Percentiles rank a stretch among this genome's conserved stretches.
These are phyloP conservation scores for Thelonectria discophora DNA, from an alignment of 2,329 filamentous ascomycete genomes.

Conservation along the genomic window DNA sequence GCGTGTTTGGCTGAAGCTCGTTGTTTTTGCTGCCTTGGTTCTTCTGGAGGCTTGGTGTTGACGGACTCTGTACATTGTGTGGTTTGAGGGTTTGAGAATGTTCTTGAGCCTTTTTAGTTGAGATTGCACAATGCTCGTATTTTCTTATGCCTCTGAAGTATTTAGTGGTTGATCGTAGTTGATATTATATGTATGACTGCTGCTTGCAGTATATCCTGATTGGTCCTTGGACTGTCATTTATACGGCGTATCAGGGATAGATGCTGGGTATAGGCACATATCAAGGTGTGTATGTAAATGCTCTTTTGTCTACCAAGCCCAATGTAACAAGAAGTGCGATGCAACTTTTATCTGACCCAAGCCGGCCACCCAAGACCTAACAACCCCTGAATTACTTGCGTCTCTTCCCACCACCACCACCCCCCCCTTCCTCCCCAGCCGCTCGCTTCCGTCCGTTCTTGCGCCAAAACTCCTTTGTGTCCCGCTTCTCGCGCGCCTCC, in stretches of 20 bases:
- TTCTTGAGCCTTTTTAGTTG: constrained; percentile 30
- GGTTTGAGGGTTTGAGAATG: constrained; percentile 30
- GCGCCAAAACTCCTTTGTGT: constrained; percentile 92
- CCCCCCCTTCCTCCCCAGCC: constrained; percentile 51
- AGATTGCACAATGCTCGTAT: constrained; percentile 38
- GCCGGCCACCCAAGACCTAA: constrained; percentile 1
- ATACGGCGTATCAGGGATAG: too few species aligned
- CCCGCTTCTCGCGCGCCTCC: constrained; percentile 84
- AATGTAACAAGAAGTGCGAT: constrained; percentile 36
- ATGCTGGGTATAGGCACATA: too few species aligned
- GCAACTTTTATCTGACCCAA: constrained; percentile 23
- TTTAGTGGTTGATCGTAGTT: too few species aligned
- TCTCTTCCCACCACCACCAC: constrained; percentile 48
- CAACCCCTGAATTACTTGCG: constrained; percentile 37
- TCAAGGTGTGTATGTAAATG: neutral
- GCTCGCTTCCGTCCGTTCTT: constrained; percentile 81
- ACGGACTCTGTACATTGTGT: constrained; percentile 39
- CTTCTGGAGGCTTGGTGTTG: constrained; percentile 40
- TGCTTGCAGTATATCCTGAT: too few species aligned
- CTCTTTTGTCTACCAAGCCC: constrained; percentile 37
- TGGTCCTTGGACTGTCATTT: too few species aligned
- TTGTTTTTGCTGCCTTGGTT: constrained; percentile 36
- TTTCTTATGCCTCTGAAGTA: constrained; percentile 1
- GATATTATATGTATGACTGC: too few species aligned
- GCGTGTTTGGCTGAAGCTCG: constrained; percentile 32